phyloP scores from a whole-genome alignment of 2,329 filamentous ascomycete genomes.

The Fusarium pseudograminearum region DNA sequence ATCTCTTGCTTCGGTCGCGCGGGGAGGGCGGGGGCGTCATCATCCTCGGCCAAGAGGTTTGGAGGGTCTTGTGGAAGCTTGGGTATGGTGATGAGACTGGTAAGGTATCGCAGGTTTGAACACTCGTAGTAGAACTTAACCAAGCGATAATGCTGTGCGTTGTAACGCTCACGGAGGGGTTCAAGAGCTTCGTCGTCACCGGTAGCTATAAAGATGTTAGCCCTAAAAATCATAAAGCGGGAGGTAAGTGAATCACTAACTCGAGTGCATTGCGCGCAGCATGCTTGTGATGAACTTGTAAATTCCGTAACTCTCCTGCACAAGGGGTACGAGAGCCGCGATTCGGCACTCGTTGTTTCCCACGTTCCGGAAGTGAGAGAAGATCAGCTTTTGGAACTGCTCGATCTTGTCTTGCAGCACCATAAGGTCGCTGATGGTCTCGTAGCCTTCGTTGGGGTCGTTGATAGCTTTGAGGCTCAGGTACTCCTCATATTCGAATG shows the following conservation, averaged over 20 bases:
- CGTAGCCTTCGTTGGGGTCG: slow-evolving; percentile 96
- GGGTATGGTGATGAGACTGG: slow-evolving; percentile 94
- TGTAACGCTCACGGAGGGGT: slow-evolving; percentile 87
- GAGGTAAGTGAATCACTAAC: slow-evolving; percentile 62
- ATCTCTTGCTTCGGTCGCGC: slow-evolving; percentile 82
- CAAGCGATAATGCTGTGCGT: slow-evolving; percentile 95
- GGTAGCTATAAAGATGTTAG: slow-evolving; percentile 69
- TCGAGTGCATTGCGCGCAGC: slow-evolving; percentile 96
- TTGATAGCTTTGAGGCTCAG: slow-evolving; percentile 98
- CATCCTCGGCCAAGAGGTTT: slow-evolving; percentile 87
- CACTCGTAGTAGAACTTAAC: slow-evolving; percentile 99
- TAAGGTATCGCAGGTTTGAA: slow-evolving; percentile 95
- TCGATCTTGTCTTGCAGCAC: slow-evolving; percentile 97
- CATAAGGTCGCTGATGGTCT: slow-evolving; percentile 98
- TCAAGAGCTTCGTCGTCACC: slow-evolving; percentile 94
- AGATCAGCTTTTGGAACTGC: slow-evolving; percentile 97
- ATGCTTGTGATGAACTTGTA: slow-evolving; percentile 99
- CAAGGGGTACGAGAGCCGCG: slow-evolving; percentile 89
- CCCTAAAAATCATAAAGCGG: slow-evolving; percentile 10
- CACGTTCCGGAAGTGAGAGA: slow-evolving; percentile 92
- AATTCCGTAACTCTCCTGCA: slow-evolving; percentile 98
- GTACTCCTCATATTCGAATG: slow-evolving; percentile 99
- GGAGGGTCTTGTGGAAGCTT: slow-evolving; percentile 96
- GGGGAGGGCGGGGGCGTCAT: slow-evolving; percentile 84
- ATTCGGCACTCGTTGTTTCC: slow-evolving; percentile 98